These are phyloP conservation scores for Hyparrhenia diplandra DNA, from an alignment of 176 grass and related monocot species.

Conservation along the genomic window DNA sequence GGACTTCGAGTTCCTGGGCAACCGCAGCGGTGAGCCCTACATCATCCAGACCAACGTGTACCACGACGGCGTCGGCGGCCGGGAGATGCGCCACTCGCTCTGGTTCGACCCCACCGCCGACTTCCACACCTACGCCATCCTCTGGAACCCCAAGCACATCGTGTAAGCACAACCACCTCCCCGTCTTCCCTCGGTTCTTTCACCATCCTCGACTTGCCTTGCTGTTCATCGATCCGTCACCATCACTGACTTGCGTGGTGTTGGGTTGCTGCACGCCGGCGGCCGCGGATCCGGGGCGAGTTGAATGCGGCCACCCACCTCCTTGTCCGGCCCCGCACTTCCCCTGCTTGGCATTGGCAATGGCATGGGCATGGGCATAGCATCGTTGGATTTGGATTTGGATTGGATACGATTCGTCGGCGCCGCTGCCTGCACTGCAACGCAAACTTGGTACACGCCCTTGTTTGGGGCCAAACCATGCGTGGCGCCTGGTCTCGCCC, in stretches of 20 bases:
- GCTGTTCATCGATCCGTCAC: too few relatives aligned
- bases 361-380: neutral
- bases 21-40: constrained; percentile 90
- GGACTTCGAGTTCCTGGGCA: constrained; percentile 98
- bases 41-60: constrained; percentile 98
- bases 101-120: constrained; percentile 97
- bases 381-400: neutral
- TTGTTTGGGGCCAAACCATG: constrained; percentile 23
- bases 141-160: constrained; percentile 92
- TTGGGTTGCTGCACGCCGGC: too few relatives aligned
- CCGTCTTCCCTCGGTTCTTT: too few relatives aligned
- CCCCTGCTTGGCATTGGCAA: neutral
- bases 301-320: neutral
- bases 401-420: neutral
- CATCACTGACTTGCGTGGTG: too few relatives aligned
- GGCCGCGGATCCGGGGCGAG: neutral
- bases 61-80: constrained; percentile 69
- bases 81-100: constrained; percentile 94
- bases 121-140: constrained; percentile 91
- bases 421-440: neutral
- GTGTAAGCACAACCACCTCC: too few relatives aligned
- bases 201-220: too few relatives aligned
- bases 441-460: constrained; percentile 4
- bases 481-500: neutral
- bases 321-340: neutral